Base-by-base conservation (phyloP, 176 grass and related monocot genomes). In the Leersia perrieri region DNA sequence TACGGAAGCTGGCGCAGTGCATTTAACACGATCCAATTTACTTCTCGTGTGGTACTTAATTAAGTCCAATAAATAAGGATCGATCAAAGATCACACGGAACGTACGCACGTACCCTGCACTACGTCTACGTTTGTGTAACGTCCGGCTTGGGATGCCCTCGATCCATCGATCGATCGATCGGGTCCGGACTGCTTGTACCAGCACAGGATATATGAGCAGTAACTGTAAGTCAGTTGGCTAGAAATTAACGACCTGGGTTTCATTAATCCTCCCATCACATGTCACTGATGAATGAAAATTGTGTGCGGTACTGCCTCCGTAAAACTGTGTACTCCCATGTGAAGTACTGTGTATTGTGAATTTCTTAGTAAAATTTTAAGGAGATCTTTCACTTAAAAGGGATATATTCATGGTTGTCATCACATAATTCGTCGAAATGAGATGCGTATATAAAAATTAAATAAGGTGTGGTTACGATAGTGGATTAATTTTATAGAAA, bases 41-140 rank as follows among this genome's bases (percentile, higher is more conserved):
- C 36, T 77, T 76, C 57, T 41, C 16, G 74, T 41, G 34, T 40
- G 4, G 33, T 75, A 76, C 73, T 36, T 36, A 62, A 60, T 76
- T 62, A 29, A 60, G 33, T 62, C 14, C 58, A 58, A 58, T 41
- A 22, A 62, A 76, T 76, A 27, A 23, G 34, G 36, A 76, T 63
- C 53, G 74, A 39, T 62, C 25, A 62, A 63, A 40, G 23, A 62
- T 76, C 57, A 20, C 23, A 38, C 8, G 53, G 53, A 7, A 22
- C 53, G 53, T 58, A 58, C 22, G 9, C 12, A 7, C 12, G 20
- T 53, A 53, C 49, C 18, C n/a, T 58, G 34, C 7, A 38, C 11
- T 23, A 5, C 32, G 27, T 33, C 33, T 75, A n/a, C n/a, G n/a
- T n/a, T n/a, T n/a, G n/a, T n/a, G 72, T 75, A 75, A 47, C 72